Conservation (phyloP, 768 basidiomycete species). For the Termitomyces sp. region DNA sequence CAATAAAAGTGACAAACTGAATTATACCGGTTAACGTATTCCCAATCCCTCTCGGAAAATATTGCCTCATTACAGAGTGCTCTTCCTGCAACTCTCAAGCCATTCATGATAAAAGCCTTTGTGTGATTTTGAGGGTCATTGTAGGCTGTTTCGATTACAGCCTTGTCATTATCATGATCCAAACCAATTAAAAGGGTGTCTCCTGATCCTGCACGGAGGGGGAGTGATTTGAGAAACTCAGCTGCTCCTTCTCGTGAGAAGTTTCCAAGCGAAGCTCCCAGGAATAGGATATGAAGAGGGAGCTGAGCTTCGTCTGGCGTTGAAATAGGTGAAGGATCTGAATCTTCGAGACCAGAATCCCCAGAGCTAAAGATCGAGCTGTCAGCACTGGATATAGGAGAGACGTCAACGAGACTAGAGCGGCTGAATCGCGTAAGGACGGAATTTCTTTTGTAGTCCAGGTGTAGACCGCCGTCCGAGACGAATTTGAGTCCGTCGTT, state of each 20-base stretch:
- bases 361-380: slow-evolving; percentile 19
- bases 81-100: slow-evolving; percentile 61
- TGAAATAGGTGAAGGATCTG: slow-evolving; percentile 31
- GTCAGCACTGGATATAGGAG: slow-evolving; percentile 32
- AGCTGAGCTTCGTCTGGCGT: slow-evolving; percentile 39
- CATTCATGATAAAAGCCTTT: slow-evolving; percentile 80
- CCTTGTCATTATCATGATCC: slow-evolving; percentile 72
- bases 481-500: slow-evolving; percentile 84
- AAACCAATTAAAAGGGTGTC: slow-evolving; percentile 91
- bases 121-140: slow-evolving; percentile 77
- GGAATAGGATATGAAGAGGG: slow-evolving; percentile 81
- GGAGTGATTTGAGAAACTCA: slow-evolving; percentile 72
- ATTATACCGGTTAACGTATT: slow-evolving; percentile 59
- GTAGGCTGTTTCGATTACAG: slow-evolving; percentile 80
- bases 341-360: slow-evolving; percentile 18
- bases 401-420: slow-evolving; percentile 22
- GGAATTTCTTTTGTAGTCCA: slow-evolving; percentile 8
- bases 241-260: slow-evolving; percentile 68
- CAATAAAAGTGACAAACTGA: slow-evolving; percentile 25
- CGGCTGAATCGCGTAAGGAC: slow-evolving; percentile 2
- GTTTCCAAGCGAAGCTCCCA: slow-evolving; percentile 92
- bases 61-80: slow-evolving; percentile 61
- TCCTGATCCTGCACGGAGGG: slow-evolving; percentile 64
- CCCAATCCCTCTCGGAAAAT: slow-evolving; percentile 69
- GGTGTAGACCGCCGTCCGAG: slow-evolving; percentile 52